These are phyloP conservation scores for Aspergillus quadricinctus DNA, from an alignment of 2,329 filamentous ascomycete genomes.

Conservation along the genomic window DNA sequence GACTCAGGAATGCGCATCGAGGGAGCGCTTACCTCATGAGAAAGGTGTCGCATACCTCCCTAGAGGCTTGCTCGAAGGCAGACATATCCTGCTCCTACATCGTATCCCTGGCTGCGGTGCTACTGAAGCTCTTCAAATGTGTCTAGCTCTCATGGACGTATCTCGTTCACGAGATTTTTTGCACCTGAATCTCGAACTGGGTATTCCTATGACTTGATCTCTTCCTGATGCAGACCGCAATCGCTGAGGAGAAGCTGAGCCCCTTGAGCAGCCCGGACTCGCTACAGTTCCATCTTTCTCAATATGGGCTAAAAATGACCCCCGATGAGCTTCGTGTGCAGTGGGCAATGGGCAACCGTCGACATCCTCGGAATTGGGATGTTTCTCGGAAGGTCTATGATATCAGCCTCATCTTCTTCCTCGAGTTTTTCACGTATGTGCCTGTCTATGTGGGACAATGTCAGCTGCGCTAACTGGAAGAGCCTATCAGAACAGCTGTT, in stretches of 20 bases:
- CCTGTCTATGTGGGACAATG: background rate
- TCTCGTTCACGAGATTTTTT: background rate
- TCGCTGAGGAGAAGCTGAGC: constrained; percentile 8
- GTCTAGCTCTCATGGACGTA: background rate
- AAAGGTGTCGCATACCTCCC: background rate
- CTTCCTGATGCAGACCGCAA: background rate
- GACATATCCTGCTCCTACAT: background rate
- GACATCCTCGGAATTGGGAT: constrained; percentile 31
- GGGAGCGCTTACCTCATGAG: background rate
- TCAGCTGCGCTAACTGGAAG: constrained; percentile 8
- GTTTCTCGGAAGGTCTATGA: constrained; percentile 25
- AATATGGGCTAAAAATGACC: constrained; percentile 26
- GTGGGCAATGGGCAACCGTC: constrained; percentile 26
- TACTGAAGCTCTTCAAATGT: background rate
- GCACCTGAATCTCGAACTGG: background rate
- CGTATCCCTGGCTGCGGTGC: background rate
- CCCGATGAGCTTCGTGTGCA: constrained; percentile 27
- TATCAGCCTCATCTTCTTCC: constrained; percentile 21
- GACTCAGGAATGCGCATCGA: background rate
- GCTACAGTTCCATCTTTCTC: constrained; percentile 17
- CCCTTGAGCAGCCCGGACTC: constrained; percentile 12
- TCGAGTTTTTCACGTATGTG: constrained; percentile 33
- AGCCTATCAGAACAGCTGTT: constrained; percentile 26
- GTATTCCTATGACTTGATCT: background rate
- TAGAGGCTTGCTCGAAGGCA: background rate